Percentiles rank a stretch among this genome's conserved stretches.
These are phyloP conservation scores for Colletotrichum neosansevieriae DNA, from an alignment of 2,329 filamentous ascomycete species.

Conservation along the genomic window DNA sequence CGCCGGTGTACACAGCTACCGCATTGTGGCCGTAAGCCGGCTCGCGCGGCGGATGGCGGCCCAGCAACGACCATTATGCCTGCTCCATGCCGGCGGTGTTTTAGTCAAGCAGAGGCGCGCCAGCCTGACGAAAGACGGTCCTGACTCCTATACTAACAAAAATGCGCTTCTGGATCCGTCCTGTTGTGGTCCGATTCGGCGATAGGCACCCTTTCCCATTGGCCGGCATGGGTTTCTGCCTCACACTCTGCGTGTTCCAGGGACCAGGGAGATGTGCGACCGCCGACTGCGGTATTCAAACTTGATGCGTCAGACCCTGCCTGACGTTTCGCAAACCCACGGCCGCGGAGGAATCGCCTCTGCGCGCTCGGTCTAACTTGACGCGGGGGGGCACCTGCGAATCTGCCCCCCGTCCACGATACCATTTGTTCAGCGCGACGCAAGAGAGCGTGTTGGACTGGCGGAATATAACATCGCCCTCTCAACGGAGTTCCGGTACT, in stretches of 20 bases:
- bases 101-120: slow-evolving; percentile 39
- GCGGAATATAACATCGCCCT: slow-evolving; percentile 26
- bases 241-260: slow-evolving; percentile 42
- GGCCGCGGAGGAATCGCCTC: slow-evolving; percentile 35
- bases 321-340: slow-evolving; percentile 39
- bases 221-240: slow-evolving; percentile 36
- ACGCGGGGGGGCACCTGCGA: slow-evolving; percentile 34
- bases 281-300: slow-evolving; percentile 41
- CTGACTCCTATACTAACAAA: slow-evolving; percentile 34
- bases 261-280: slow-evolving; percentile 41
- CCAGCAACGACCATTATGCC: slow-evolving; percentile 38
- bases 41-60: slow-evolving; percentile 38
- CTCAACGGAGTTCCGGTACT: slow-evolving; percentile 37
- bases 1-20: slow-evolving; percentile 28
- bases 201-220: slow-evolving; percentile 39
- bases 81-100: slow-evolving; percentile 36
- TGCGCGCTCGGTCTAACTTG: slow-evolving; percentile 36
- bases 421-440: slow-evolving; percentile 21
- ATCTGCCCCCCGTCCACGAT: slow-evolving; percentile 12
- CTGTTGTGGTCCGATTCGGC: slow-evolving; percentile 42
- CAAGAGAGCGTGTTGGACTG: slow-evolving; percentile 1
- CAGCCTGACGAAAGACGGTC: slow-evolving; percentile 35
- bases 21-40: slow-evolving; percentile 34
- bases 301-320: slow-evolving; percentile 38
- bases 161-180: slow-evolving; percentile 39